Base-by-base conservation (phyloP, 176 grass and related monocot genomes). In the Aegilops speltoides region DNA sequence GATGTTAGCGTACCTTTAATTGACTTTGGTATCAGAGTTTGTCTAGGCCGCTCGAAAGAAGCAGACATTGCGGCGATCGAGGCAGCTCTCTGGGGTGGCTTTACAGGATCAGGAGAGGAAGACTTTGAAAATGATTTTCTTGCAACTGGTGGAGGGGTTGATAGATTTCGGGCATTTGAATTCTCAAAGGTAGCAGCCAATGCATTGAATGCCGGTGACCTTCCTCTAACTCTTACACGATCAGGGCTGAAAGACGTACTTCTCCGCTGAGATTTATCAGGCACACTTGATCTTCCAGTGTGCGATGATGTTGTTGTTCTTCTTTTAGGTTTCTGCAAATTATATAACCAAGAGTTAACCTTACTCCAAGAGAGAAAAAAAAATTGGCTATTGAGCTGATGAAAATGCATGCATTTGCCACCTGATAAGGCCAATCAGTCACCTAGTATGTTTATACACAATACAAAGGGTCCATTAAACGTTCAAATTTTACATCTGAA, bases 241-340 rank as follows among this genome's bases (percentile, higher is more conserved):
- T 99, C 97, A 28, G 97, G 97, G 43, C 97, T 99, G 85, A 99
- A 99, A 32, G 97, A 99, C 89, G 96, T 99, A 65, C 97, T 99
- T 92, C 97, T 92, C 26, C 97, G 90, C 81, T 98, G 93, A 45
- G 97, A 95, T 89, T 91, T 96, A 79, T 96, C 97, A 72, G 94
- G 90, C 69, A 94, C 90, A 61, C 90, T 91, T 14, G 94, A 99
- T 61, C 97, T 90, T 80, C 97, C 92, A 28, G 87, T 85, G 83
- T 96, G 90, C 65, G 90, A 89, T 82, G 97, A 91, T 76, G 89
- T 77, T 54, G 85, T 79, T 82, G 90, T 33, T 78, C 97, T 87
- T 72, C 97, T 90, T 90, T 99, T 99, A 48, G 94, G 92, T 89
- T 96, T 99, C 97, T 99, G 76, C 77, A 88, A 41, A 82, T 48